Base-by-base conservation (phyloP, 352 stramenopile genomes). In the Globisporangium cylindrosporum region DNA sequence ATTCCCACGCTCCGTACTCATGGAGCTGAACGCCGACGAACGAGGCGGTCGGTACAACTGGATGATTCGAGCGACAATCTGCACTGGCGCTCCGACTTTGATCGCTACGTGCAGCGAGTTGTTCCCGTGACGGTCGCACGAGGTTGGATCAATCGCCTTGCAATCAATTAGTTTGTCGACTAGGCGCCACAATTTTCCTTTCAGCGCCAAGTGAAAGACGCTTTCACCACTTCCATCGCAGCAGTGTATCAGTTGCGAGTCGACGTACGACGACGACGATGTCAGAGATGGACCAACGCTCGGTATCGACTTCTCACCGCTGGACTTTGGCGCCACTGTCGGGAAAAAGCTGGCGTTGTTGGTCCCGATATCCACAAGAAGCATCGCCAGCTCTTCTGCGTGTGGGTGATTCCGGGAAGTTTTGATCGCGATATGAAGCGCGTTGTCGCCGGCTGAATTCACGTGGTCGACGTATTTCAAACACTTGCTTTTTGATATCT, bases 381-480 rank as follows among this genome's bases (percentile, higher is more conserved):
- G 22, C 38, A 87, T 74, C 41, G 62, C 81, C 69, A 66, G 38
- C 46, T 72, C 70, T 60, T 71, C 69, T 5, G 54, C 55, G 34
- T 74, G 43, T 12, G 34, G 27, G 1, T 74, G 38, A 1, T 67
- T 56, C n/a, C 67, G 59, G 2, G 68, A 73, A 1, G 70, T 68
- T 59, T 92, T 90, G 36, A 94, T 89, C 9, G 80, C 75, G 53
- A 94, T 72, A 68, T 92, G 86, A 20, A 94, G 73, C 3, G 84
- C 84, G 2, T 82, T 90, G 53, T 94, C 86, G 6, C 84, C 84
- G 25, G 72, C 72, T 0, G 75, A 71, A 48, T 90, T 92, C 34
- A 90, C 71, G 61, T 92, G 80, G 25, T 85, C 75, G 20, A 93
- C 51, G 57, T 79, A 88, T 0, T 76, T 77, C 15, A 83, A 64